Conservation (phyloP, 1,139 yeast genomes). For the Geotrichum histeridarum region DNA sequence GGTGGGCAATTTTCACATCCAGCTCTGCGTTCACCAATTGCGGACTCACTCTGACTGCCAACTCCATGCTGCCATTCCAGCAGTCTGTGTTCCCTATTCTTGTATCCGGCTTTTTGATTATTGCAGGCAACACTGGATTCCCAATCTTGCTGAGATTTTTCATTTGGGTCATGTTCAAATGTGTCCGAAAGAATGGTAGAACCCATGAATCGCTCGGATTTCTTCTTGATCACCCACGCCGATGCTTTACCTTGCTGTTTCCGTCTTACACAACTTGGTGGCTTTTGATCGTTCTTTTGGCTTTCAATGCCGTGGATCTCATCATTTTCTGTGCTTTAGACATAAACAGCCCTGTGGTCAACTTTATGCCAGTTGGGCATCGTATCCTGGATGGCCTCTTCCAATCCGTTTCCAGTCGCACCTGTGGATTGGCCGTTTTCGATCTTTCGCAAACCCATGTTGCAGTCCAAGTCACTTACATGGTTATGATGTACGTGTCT, state of each 20-base stretch:
- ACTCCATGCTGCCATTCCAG: slow-evolving; percentile 67
- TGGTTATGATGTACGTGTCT: slow-evolving; percentile 97
- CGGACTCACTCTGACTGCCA: slow-evolving; percentile 74
- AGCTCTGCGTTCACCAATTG: slow-evolving; percentile 76
- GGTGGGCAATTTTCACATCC: slow-evolving; percentile 91
- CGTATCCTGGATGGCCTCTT: slow-evolving; percentile 75
- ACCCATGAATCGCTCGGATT: slow-evolving; percentile 72
- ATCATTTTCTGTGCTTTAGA: slow-evolving; percentile 75
- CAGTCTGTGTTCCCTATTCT: slow-evolving; percentile 61
- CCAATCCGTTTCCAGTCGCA: slow-evolving; percentile 89
- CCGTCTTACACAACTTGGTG: slow-evolving; percentile 96
- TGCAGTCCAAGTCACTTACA: slow-evolving; percentile 86
- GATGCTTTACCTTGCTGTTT: slow-evolving; percentile 87
- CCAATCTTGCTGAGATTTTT: slow-evolving; percentile 74
- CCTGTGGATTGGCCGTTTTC: slow-evolving; percentile 81
- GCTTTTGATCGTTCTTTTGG: slow-evolving; percentile 69
- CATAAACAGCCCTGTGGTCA: slow-evolving; percentile 44
- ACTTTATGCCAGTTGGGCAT: slow-evolving; percentile 56
- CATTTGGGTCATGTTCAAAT: slow-evolving; percentile 71
- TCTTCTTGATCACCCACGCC: slow-evolving; percentile 88
- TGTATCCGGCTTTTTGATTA: slow-evolving; percentile 60
- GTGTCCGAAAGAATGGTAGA: slow-evolving; percentile 53
- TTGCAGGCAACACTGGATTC: slow-evolving; percentile 90
- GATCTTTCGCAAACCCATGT: slow-evolving; percentile 70
- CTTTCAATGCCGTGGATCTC: slow-evolving; percentile 71